Conservation (phyloP, 495 filamentous ascomycete genomes). For the Usnea hakonensis region DNA sequence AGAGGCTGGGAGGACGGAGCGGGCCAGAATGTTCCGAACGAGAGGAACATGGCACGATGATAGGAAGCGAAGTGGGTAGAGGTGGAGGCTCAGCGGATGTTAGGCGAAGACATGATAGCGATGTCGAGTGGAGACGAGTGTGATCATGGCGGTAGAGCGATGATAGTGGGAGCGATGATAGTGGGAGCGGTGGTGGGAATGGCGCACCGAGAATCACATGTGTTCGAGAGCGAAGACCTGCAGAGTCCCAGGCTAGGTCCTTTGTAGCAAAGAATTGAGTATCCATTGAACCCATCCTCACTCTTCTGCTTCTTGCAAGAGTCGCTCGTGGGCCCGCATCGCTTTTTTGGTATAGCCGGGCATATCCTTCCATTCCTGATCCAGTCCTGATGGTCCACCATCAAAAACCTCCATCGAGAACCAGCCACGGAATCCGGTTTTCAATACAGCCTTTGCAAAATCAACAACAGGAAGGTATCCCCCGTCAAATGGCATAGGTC, state of each 20-base stretch:
- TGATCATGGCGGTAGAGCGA: no score
- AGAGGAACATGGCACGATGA: no score
- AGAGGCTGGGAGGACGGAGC: no score
- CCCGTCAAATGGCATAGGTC: conserved; percentile 63
- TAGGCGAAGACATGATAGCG: no score
- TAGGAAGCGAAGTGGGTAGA: no score
- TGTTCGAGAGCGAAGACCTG: neutral
- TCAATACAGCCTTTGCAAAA: conserved; percentile 57
- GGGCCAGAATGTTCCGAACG: no score
- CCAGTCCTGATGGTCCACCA: conserved; percentile 49
- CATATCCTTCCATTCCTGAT: conserved; percentile 51
- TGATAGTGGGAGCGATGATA: no score
- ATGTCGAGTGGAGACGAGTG: no score
- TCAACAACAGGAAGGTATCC: conserved; percentile 65
- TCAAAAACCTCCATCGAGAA: conserved; percentile 76
- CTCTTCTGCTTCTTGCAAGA: conserved; percentile 42
- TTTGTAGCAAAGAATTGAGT: neutral
- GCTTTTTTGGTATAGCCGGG: conserved; percentile 50
- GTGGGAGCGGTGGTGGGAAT: no score
- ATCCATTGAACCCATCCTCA: neutral
- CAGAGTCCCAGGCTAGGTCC: neutral
- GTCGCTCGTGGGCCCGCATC: conserved; percentile 46
- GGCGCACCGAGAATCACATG: no score
- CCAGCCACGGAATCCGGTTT: conserved; percentile 65
- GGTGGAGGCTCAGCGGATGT: no score